Conservation (phyloP, 177 flowering plant genomes). For the Telopea speciosissima region DNA sequence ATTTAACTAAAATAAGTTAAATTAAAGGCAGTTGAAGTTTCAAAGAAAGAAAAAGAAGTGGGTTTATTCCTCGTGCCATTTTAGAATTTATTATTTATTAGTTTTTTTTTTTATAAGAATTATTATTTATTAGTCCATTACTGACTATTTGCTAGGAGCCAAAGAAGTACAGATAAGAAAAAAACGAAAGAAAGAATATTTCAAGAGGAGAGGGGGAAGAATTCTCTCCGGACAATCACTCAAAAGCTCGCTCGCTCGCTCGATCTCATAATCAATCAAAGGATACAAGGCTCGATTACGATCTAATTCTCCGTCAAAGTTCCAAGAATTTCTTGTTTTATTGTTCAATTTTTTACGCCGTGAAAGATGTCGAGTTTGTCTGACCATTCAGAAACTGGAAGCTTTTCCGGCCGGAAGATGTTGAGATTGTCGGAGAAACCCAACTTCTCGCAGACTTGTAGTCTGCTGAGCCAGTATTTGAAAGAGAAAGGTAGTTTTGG, state of each 20-base stretch:
- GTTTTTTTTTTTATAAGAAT: no score
- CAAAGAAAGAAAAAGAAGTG: conserved; percentile 9
- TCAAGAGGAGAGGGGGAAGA: no score
- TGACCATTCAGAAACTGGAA: conserved; percentile 25
- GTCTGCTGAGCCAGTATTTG: conserved; percentile 55
- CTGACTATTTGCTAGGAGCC: no score
- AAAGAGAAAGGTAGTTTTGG: conserved; percentile 64
- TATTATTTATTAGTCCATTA: no score
- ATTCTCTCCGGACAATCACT: no score
- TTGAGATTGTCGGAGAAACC: conserved; percentile 31
- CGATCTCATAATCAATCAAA: no score
- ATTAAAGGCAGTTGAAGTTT: not conserved
- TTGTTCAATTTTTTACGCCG: not conserved
- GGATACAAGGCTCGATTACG: not conserved
- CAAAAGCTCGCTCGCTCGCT: no score
- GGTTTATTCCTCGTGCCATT: not conserved
- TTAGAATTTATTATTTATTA: no score
- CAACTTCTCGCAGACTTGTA: conserved; percentile 51
- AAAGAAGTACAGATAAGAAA: not conserved
- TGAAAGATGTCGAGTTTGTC: conserved; percentile 36
- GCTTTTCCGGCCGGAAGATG: conserved; percentile 22
- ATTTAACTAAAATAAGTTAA: no score
- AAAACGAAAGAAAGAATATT: not conserved
- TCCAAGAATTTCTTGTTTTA: not conserved
- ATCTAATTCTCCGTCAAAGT: not conserved